A percentile compares a stretch with the other conserved stretches of the same genome.
phyloP scores from a whole-genome alignment of 805 yeast species.

The Kodamaea hsintzibuensis region DNA sequence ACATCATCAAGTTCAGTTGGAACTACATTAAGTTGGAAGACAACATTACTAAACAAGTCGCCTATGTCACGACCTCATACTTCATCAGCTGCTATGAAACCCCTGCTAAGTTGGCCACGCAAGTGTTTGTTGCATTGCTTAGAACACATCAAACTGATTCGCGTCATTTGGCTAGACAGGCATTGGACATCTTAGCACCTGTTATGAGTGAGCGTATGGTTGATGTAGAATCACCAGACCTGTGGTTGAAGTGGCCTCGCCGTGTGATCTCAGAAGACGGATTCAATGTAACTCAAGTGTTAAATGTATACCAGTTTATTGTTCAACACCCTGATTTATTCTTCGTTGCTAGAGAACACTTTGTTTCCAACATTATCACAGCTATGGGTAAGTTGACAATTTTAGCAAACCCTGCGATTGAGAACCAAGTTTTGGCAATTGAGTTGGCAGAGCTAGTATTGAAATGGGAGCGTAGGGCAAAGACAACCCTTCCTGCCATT shows the following conservation, averaged over 20 bases:
- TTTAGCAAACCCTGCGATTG: slow-evolving; percentile 71
- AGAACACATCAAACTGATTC: slow-evolving; percentile 86
- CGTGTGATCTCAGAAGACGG: slow-evolving; percentile 90
- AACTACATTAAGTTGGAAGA: slow-evolving; percentile 88
- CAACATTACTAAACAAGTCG: slow-evolving; percentile 84
- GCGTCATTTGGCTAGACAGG: slow-evolving; percentile 78
- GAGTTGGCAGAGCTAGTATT: slow-evolving; percentile 85
- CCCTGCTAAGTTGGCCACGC: slow-evolving; percentile 84
- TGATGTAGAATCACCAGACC: slow-evolving; percentile 38
- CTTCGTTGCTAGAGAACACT: slow-evolving; percentile 83
- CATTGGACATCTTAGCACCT: slow-evolving; percentile 86
- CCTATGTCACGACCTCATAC: slow-evolving; percentile 83
- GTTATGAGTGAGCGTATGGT: slow-evolving; percentile 70
- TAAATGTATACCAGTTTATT: slow-evolving; percentile 85
- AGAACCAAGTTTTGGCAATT: slow-evolving; percentile 82
- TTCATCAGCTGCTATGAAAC: slow-evolving; percentile 89
- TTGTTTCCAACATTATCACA: slow-evolving; percentile 82
- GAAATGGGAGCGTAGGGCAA: slow-evolving; percentile 75
- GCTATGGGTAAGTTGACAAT: slow-evolving; percentile 91
- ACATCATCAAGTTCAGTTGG: slow-evolving; percentile 93
- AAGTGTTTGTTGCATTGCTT: slow-evolving; percentile 85
- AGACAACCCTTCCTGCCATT: slow-evolving; percentile 4
- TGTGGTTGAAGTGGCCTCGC: slow-evolving; percentile 95
- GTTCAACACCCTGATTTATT: slow-evolving; percentile 84
- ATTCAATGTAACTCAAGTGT: slow-evolving; percentile 79